phyloP scores from a whole-genome alignment of 208 protist species.

The Crithidia thermophila region DNA sequence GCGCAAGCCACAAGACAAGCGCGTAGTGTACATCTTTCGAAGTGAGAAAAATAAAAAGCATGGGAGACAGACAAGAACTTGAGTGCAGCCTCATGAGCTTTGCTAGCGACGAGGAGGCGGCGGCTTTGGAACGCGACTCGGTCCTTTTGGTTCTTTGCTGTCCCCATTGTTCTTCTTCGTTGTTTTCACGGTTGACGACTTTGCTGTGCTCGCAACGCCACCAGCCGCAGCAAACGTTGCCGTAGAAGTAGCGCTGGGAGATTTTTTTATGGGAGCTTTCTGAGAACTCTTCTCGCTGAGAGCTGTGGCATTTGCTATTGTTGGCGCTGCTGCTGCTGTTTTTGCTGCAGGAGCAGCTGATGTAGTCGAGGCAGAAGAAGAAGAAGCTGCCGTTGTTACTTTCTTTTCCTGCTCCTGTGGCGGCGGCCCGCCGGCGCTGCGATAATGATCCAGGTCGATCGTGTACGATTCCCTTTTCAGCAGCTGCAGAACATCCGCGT shows the following conservation, averaged over 20 bases:
- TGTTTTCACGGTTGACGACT: no score
- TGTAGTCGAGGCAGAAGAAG: not conserved
- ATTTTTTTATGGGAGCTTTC: no score
- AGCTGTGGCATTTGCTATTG: no score
- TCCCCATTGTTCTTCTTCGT: not conserved
- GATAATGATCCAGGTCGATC: conserved; percentile 46
- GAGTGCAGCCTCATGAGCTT: not conserved
- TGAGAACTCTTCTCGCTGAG: no score
- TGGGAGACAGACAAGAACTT: not conserved
- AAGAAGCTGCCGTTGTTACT: not conserved
- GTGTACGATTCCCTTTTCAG: conserved; percentile 49
- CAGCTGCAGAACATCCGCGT: conserved; percentile 50
- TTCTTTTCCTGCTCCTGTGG: not conserved
- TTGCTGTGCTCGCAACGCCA: no score
- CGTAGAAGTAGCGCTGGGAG: no score
- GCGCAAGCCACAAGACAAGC: no score
- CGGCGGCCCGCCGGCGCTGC: conserved; percentile 5
- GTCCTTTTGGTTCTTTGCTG: not conserved
- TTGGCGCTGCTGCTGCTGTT: not conserved
- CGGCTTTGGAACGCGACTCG: conserved; percentile 4
- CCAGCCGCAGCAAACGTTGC: no score
- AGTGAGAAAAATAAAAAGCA: not conserved
- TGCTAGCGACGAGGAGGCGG: conserved; percentile 1
- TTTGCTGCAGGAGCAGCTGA: not conserved
- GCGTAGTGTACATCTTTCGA: no score